Evolutionary conservation across 148 eudicot species (phyloP).

Genomic region (Chenopodium quinoa): DNA sequence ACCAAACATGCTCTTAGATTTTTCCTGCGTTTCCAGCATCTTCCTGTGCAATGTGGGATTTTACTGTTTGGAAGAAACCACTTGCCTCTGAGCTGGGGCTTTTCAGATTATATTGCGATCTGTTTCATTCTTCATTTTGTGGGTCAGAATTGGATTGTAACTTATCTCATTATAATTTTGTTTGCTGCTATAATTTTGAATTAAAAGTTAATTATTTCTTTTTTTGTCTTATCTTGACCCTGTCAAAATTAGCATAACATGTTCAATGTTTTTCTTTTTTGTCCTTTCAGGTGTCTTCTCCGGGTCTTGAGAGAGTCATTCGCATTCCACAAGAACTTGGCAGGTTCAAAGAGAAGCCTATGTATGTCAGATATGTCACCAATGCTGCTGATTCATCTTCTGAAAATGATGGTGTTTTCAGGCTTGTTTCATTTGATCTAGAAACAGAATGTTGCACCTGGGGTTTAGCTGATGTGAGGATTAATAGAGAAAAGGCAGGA

Average conservation of each 20-base stretch:
- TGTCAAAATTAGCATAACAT: background rate
- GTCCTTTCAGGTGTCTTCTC: conserved; percentile 70
- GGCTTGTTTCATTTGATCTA: conserved; percentile 56
- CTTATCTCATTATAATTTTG: background rate
- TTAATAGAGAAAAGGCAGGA: conserved; percentile 78
- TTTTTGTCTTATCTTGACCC: background rate
- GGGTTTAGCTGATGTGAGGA: conserved; percentile 76
- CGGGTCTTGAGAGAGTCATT: conserved; percentile 80
- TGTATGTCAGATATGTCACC: conserved; percentile 61
- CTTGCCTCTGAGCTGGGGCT: background rate
- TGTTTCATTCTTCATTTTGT: background rate
- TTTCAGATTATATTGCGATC: background rate
- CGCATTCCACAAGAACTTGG: conserved; percentile 77
- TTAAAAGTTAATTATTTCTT: background rate
- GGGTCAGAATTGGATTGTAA: background rate
- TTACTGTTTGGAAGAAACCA: background rate
- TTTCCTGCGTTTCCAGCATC: background rate
- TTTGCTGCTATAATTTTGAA: background rate
- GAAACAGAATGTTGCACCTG: conserved; percentile 59
- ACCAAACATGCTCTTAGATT: background rate
- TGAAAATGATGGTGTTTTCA: conserved; percentile 64
- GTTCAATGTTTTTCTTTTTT: background rate
- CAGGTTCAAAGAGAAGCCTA: conserved; percentile 71
- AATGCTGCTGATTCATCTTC: conserved; percentile 33
- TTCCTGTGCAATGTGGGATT: background rate